Evolutionary conservation across 2,329 filamentous ascomycete genomes (phyloP), one percentile per base, ranked within the genome.

Genomic region (Lachnellula subtilissima): DNA sequence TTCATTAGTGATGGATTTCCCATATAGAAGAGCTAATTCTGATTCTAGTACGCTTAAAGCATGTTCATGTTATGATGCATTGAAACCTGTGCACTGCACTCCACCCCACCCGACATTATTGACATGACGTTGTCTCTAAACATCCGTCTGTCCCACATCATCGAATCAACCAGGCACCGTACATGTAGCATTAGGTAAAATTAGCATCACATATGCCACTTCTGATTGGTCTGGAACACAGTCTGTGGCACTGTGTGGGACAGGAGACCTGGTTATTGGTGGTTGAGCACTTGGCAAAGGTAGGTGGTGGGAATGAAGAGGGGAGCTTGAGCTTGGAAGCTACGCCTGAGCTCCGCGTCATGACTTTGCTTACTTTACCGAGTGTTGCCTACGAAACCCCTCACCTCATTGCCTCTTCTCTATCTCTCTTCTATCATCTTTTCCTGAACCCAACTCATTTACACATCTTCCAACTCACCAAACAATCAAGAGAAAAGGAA

Each of bases 401-500:
- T 46, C 50, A 37, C 51, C 43, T 53, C 52, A 51, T 45, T 45
- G 9, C 48, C 48, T 25, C 47, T 54, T 36, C 46, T 54, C 23
- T 36, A 12, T 48, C 39, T 45, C 36, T 48, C 43, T 46, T 48
- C 52, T 52, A 47, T 45, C 45, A 7, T 25, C 25, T 40, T 53
- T 45, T 48, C 45, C 43, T 48, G 23, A 22, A 22, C n/a, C 56
- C 37, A 36, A 32, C 36, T 35, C 53, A 48, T 48, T 46, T 36
- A 15, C 19, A 43, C 47, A 39, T 47, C 40, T 43, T 22, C 4
- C 42, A 45, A 12, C 15, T 45, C 11, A 50, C 25, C 37, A 39
- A 49, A 53, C 46, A 15, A 52, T 51, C 42, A 19, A 51, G 19
- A 46, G 22, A 17, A 19, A 19, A 19, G 19, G 42, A 49, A 23